phyloP scores from a whole-genome alignment of 768 basidiomycete species.

The Tylopilus cervinicoccineus region DNA sequence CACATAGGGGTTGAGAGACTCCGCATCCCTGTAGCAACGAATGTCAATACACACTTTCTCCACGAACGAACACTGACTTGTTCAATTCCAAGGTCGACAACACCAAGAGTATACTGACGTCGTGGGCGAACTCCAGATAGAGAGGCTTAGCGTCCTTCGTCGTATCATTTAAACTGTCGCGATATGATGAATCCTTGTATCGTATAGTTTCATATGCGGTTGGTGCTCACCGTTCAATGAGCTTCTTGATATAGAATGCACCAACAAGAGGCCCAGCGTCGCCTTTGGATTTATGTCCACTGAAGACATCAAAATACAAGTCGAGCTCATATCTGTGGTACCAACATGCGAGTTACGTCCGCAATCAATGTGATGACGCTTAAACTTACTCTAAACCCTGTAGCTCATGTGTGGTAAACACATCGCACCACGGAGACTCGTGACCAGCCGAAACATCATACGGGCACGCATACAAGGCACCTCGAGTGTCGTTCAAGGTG shows the following conservation, averaged over 20 bases:
- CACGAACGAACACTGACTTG: constrained; percentile 22
- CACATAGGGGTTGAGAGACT: constrained; percentile 26
- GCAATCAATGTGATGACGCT: no score
- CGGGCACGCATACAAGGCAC: constrained; percentile 40
- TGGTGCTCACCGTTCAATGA: constrained; percentile 34
- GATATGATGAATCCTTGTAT: neutral
- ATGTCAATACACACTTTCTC: neutral
- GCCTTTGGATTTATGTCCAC: constrained; percentile 29
- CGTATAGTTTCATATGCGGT: neutral
- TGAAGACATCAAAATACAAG: constrained; percentile 31
- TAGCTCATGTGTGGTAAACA: constrained; percentile 34
- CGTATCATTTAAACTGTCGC: constrained; percentile 30
- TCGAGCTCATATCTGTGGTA: constrained; percentile 35
- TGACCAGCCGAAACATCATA: constrained; percentile 37
- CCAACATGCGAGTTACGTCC: neutral
- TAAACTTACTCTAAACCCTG: constrained; percentile 33
- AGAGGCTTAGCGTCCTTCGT: constrained; percentile 28
- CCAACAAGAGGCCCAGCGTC: constrained; percentile 34
- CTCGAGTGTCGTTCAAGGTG: constrained; percentile 29
- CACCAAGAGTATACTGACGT: constrained; percentile 35
- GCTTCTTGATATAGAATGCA: constrained; percentile 35
- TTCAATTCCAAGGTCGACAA: constrained; percentile 37
- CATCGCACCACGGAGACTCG: constrained; percentile 39
- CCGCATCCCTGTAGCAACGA: constrained; percentile 25
- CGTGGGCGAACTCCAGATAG: constrained; percentile 42